Base-by-base conservation (phyloP, 2,329 filamentous ascomycete species). In the Albophoma yamanashiensis region DNA sequence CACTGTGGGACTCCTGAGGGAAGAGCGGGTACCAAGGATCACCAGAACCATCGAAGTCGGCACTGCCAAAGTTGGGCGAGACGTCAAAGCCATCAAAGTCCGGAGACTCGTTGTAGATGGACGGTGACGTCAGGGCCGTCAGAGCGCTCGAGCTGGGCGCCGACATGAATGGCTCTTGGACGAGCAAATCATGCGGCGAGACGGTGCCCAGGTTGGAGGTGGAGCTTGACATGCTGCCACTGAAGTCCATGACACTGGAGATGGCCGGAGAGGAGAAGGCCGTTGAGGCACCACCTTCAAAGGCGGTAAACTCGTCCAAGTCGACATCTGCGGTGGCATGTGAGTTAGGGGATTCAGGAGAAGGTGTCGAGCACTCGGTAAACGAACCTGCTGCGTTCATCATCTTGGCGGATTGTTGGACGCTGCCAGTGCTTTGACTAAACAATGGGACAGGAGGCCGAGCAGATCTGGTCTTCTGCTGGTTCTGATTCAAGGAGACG, bases 71-170 rank as follows among this genome's bases (percentile, higher is more conserved):
- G 72, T 88, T 84, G 55, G 92, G 92, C 57, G 91, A 96, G 22
- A 89, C 86, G 68, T 94, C 86, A 68, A 86, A 91, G 70, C 81
- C 82, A 67, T 90, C 87, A 68, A 88, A 86, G 61, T 85, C 88
- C 14, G 91, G 91, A 58, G 91, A 95, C 67, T 87, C 89, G 70
- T 89, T 83, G 68, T 85, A 87, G 60, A 85, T 80, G n/a, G 89
- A 90, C 53, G 92, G 92, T 62, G 92, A 94, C 60, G 91, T 96
- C 74, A 96, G 71, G 64, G 91, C 86, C 42, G 92, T 96, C 70
- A 94, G 85, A 40, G 89, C 86, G 55, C 87, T 82, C 2, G 92
- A 96, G 69, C 90, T 90, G 38, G 92, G 92, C 43, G 91, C 85
- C 63, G 91, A 95, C 70, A 84, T 79, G 69, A 85, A 85, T 61